Evolutionary conservation across 495 filamentous ascomycete genomes (phyloP).

Genomic region (Talaromyces proteolyticus): DNA sequence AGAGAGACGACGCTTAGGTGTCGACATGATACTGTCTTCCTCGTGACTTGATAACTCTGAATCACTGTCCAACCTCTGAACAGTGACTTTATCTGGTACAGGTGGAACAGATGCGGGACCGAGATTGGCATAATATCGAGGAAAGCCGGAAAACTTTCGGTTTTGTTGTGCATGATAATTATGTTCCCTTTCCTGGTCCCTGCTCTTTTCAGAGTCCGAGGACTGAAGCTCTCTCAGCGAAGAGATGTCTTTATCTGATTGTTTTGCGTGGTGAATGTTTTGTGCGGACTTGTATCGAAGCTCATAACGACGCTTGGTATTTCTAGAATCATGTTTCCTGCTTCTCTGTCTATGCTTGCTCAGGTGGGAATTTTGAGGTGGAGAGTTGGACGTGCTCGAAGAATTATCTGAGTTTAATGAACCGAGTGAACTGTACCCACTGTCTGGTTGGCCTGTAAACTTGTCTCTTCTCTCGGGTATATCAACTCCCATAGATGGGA

Average conservation of each 20-base stretch:
- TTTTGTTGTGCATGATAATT: not conserved
- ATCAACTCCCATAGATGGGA: not conserved
- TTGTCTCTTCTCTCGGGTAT: not conserved
- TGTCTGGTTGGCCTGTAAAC: slow-evolving; percentile 31
- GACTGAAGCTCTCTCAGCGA: not conserved
- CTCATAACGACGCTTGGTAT: not conserved
- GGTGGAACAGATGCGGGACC: not conserved
- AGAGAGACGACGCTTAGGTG: not conserved
- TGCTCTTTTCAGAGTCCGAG: not conserved
- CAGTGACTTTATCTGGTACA: not conserved
- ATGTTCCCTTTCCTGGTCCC: not conserved
- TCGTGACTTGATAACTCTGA: not conserved
- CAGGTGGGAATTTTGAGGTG: not conserved
- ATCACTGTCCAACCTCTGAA: slow-evolving; percentile 1
- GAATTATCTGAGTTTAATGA: slow-evolving; percentile 1
- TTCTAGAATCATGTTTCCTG: not conserved
- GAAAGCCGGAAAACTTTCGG: not conserved
- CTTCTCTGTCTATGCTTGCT: not conserved
- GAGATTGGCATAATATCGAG: slow-evolving; percentile 3
- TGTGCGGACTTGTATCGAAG: not conserved
- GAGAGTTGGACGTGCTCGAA: not conserved
- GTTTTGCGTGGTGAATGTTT: not conserved
- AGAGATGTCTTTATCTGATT: not conserved
- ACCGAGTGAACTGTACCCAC: slow-evolving; percentile 33
- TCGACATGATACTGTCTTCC: not conserved